These are phyloP conservation scores for Pleurotus cornucopiae DNA, from an alignment of 768 basidiomycete genomes.

Conservation along the genomic window DNA sequence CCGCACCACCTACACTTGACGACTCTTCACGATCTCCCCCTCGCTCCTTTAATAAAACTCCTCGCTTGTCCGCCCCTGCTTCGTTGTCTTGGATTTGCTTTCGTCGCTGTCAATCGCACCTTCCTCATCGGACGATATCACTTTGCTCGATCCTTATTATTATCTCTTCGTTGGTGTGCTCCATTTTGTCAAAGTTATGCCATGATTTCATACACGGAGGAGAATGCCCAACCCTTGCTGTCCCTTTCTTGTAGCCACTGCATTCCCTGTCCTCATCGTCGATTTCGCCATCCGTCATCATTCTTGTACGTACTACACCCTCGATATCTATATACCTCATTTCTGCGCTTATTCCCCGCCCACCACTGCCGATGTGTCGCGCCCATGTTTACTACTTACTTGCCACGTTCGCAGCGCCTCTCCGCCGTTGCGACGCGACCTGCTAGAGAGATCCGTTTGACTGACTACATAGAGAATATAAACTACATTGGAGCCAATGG, in stretches of 20 bases:
- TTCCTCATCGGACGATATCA: not conserved
- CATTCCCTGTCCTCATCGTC: not conserved
- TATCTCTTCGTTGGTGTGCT: constrained; percentile 2
- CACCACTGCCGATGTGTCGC: no score
- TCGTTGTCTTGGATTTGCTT: constrained; percentile 7
- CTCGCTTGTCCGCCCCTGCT: not conserved
- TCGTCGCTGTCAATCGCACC: constrained; percentile 5
- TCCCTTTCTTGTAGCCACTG: constrained; percentile 1
- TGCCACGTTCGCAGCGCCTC: no score
- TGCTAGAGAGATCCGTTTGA: no score
- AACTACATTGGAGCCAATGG: not conserved
- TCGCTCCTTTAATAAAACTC: no score
- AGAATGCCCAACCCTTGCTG: not conserved
- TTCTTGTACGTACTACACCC: constrained; percentile 4
- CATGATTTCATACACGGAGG: constrained; percentile 1
- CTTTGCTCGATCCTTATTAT: constrained; percentile 4
- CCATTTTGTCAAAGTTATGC: not conserved
- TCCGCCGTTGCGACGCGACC: no score
- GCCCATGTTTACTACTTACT: no score
- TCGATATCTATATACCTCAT: constrained; percentile 2
- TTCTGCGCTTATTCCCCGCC: not conserved
- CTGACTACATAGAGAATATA: constrained; percentile 4
- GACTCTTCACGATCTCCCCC: no score
- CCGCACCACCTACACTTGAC: no score
- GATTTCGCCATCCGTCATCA: not conserved